Evolutionary conservation across 306 rosid genomes (phyloP), one percentile per base, ranked within the genome.

Genomic region (Vicia faba): DNA sequence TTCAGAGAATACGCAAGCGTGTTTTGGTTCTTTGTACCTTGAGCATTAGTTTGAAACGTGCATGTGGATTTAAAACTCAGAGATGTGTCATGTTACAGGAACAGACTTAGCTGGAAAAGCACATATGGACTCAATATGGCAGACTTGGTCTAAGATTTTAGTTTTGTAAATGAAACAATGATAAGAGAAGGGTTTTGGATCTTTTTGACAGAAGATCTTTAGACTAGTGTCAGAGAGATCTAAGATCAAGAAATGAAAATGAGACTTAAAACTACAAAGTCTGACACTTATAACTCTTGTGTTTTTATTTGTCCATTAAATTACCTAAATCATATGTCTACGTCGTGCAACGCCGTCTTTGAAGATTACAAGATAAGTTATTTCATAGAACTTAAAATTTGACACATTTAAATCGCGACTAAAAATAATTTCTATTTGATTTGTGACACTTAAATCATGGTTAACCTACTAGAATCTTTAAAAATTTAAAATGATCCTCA

Each of bases 81-180:
- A 43, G 72, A 50, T 68, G 80, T 85, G 86, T 41, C 88, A 80
- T 86, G 64, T 81, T 76, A 60, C 36, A 75, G 85, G 74, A 79
- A 75, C 96, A 84, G 43, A 78, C 82, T 73, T 86, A 91, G 95
- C 96, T 91, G 97, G 79, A 88, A 88, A 83, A 82, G 80, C 71
- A 88, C 80, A 70, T 76, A 80, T 25, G 56, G 75, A 61, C 77
- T 68, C 41, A 73, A 50, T 71, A 77, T 79, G 88, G 85, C 96
- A 87, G 97, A 78, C 83, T 60, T 82, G 88, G 88, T 85, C 91
- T 76, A 15, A 51, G 80, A 80, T 85, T 79, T 69, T 49, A 78
- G 79, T 76, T 83, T 77, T 84, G 76, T 11, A 66, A 69, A 71
- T 71, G 75, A 75, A 70, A 73, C 84, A 79, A 75, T 74, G 86